These are phyloP conservation scores for Populus hybrid DNA, from an alignment of 441 rosid genomes.

Conservation along the genomic window DNA sequence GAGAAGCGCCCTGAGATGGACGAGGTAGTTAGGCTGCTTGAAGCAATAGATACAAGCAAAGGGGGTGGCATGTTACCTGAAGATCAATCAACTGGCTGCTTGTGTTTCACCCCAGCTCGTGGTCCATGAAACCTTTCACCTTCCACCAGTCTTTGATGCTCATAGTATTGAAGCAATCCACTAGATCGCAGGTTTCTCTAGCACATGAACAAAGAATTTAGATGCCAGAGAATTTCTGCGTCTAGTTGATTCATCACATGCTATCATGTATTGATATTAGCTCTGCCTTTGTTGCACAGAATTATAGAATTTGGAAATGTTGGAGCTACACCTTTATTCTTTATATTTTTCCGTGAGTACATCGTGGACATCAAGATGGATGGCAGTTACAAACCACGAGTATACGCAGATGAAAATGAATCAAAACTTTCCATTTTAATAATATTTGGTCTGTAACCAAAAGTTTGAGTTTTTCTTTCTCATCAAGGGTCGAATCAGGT, in stretches of 20 bases:
- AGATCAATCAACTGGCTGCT: conserved; percentile 54
- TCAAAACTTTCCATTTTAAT: too few relatives aligned
- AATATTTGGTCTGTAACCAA: too few relatives aligned
- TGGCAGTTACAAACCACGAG: not conserved
- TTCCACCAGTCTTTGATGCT: not conserved
- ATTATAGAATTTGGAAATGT: conserved; percentile 7
- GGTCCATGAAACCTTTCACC: conserved; percentile 48
- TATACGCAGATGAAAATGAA: too few relatives aligned
- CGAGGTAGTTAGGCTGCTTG: conserved; percentile 23
- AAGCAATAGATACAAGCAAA: conserved; percentile 68
- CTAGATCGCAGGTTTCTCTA: not conserved
- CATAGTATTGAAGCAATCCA: not conserved
- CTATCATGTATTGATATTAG: not conserved
- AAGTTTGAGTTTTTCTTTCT: too few relatives aligned
- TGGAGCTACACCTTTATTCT: not conserved
- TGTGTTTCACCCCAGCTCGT: conserved; percentile 65
- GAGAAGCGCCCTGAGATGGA: too few relatives aligned
- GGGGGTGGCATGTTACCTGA: conserved; percentile 97
- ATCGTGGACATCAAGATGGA: not conserved
- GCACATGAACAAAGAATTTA: not conserved
- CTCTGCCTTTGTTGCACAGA: not conserved
- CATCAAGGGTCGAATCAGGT: not conserved
- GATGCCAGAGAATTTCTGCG: not conserved
- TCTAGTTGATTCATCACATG: not conserved
- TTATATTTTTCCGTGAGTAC: not conserved